phyloP scores from a whole-genome alignment of 2,329 filamentous ascomycete species.

The Cadophora luteo-olivacea region DNA sequence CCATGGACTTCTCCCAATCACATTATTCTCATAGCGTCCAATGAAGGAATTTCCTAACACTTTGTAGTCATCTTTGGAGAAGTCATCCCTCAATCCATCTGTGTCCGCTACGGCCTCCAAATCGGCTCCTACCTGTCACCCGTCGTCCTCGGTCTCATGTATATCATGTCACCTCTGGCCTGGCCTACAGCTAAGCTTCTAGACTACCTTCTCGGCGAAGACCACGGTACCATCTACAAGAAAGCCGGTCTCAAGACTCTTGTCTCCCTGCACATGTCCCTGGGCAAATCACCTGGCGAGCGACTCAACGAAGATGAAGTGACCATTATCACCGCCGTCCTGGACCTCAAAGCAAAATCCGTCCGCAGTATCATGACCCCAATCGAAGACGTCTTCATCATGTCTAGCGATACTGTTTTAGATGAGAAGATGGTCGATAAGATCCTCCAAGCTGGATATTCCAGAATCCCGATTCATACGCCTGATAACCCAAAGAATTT shows the following conservation, averaged over 20 bases:
- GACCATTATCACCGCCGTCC: constrained; percentile 95
- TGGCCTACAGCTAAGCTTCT: constrained; percentile 97
- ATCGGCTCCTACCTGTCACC: constrained; percentile 95
- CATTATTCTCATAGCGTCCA: not conserved
- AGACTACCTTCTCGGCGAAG: constrained; percentile 89
- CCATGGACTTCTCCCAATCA: not conserved
- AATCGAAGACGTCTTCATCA: constrained; percentile 95
- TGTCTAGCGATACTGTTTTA: constrained; percentile 90
- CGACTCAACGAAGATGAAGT: constrained; percentile 96
- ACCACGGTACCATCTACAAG: constrained; percentile 97
- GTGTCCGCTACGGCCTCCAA: constrained; percentile 92
- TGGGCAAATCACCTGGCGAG: constrained; percentile 83
- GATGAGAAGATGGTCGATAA: constrained; percentile 95
- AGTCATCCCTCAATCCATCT: constrained; percentile 93
- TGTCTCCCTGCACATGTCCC: constrained; percentile 90
- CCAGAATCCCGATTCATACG: constrained; percentile 91
- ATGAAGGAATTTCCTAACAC: constrained; percentile 34
- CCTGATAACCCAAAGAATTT: constrained; percentile 86
- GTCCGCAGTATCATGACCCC: constrained; percentile 98
- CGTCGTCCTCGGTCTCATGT: constrained; percentile 89
- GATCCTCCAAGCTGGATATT: constrained; percentile 93
- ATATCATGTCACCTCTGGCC: constrained; percentile 84
- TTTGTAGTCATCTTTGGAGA: constrained; percentile 92
- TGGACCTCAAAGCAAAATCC: constrained; percentile 95
- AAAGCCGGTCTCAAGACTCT: constrained; percentile 97